Conservation (phyloP, 2,329 filamentous ascomycete genomes). For the Monilinia laxa region DNA sequence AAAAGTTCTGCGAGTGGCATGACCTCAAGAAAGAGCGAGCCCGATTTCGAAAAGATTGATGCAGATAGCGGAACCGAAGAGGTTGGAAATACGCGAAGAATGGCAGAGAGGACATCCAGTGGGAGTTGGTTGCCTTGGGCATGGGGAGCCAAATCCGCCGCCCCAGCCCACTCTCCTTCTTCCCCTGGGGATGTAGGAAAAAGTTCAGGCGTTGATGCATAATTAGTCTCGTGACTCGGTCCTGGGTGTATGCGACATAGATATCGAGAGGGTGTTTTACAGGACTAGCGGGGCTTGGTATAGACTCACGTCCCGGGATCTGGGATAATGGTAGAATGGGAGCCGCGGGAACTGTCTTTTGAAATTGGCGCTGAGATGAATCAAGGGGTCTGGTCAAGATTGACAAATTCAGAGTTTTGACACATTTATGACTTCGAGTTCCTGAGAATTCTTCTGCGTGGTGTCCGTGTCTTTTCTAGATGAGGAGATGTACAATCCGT, state of each 20-base stretch:
- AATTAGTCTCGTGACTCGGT: slow-evolving; percentile 2
- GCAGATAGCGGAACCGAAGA: slow-evolving; percentile 66
- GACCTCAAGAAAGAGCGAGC: slow-evolving; percentile 80
- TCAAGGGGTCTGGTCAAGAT: slow-evolving; percentile 5
- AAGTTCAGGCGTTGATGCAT: slow-evolving; percentile 31
- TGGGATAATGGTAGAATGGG: neutral
- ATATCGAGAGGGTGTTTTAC: slow-evolving; percentile 7
- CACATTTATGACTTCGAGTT: neutral
- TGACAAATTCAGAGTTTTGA: neutral
- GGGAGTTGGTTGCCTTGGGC: slow-evolving; percentile 53
- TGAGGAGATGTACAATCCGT: no score
- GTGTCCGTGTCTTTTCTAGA: neutral
- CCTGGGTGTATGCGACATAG: neutral
- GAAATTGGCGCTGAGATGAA: slow-evolving; percentile 3
- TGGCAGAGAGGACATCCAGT: slow-evolving; percentile 40
- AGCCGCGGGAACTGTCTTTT: neutral
- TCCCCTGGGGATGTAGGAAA: slow-evolving; percentile 27
- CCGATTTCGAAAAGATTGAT: slow-evolving; percentile 87
- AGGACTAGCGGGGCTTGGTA: neutral
- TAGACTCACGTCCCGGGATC: slow-evolving; percentile 7
- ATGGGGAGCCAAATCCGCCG: slow-evolving; percentile 41
- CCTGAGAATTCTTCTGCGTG: neutral
- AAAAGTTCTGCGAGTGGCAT: slow-evolving; percentile 51
- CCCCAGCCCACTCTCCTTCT: slow-evolving; percentile 24
- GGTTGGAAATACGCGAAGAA: slow-evolving; percentile 40